Percentiles rank a stretch among this genome's conserved stretches.
Conservation (phyloP, 1,284 basidiomycete genomes). For the Pascua sp. region DNA sequence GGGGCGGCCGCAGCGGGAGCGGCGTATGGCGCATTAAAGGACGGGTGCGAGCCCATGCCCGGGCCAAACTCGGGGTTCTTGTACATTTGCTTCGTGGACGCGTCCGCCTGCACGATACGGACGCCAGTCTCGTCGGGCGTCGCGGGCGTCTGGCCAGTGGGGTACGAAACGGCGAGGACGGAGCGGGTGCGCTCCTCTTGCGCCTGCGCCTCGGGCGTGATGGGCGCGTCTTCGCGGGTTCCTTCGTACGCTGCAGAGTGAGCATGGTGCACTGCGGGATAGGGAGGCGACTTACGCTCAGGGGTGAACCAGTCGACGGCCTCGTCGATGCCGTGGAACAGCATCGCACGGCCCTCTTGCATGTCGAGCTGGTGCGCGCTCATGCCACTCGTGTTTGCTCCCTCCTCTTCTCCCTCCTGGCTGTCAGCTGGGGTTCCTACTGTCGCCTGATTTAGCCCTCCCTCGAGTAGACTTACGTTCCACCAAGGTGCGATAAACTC, state of each 20-base stretch:
- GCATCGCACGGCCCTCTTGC: constrained; percentile 35
- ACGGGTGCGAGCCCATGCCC: neutral
- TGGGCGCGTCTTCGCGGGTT: neutral
- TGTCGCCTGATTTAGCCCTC: too few relatives aligned
- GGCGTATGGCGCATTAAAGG: neutral
- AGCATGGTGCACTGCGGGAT: neutral
- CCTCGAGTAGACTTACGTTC: constrained; percentile 1
- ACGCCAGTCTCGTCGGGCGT: constrained; percentile 26
- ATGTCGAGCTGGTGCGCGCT: constrained; percentile 28
- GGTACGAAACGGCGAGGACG: constrained; percentile 26
- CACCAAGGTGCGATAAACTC: constrained; percentile 34
- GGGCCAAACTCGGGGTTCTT: neutral
- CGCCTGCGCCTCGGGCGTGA: constrained; percentile 19
- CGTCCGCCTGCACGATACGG: constrained; percentile 9
- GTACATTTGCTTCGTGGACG: constrained; percentile 10
- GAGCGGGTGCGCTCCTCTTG: constrained; percentile 36
- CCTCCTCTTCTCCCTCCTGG: constrained; percentile 14
- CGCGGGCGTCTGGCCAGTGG: constrained; percentile 13
- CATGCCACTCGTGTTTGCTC: constrained; percentile 20
- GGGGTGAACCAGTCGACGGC: constrained; percentile 40
- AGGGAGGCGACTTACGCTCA: neutral
- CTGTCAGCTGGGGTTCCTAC: too few relatives aligned
- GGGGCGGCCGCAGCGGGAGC: constrained; percentile 1
- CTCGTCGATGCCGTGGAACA: constrained; percentile 20
- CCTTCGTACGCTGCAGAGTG: neutral